A percentile compares a stretch with the other conserved stretches of the same genome.
These are phyloP conservation scores for Podila minutissima DNA, from an alignment of 192 early-diverging fungal species.

Conservation along the genomic window DNA sequence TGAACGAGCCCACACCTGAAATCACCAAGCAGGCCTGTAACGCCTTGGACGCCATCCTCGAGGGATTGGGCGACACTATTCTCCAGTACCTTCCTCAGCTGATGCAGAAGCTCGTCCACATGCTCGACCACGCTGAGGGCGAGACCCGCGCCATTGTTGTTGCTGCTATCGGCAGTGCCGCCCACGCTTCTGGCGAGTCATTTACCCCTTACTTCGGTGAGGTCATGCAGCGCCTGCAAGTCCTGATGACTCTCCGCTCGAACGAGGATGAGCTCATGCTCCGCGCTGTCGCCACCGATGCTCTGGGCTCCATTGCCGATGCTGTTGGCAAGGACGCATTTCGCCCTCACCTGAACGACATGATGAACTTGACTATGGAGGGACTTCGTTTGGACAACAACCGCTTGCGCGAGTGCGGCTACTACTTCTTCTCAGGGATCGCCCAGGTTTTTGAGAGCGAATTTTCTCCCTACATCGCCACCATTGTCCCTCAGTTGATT, in stretches of 20 bases:
- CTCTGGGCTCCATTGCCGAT: conserved; percentile 85
- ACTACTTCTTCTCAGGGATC: conserved; percentile 86
- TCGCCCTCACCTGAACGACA: conserved; percentile 75
- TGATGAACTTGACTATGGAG: conserved; percentile 82
- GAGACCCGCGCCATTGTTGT: conserved; percentile 83
- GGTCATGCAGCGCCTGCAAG: conserved; percentile 73
- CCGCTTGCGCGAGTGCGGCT: conserved; percentile 85
- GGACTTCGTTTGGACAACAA: conserved; percentile 79
- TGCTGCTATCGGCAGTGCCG: conserved; percentile 89
- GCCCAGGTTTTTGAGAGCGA: conserved; percentile 85
- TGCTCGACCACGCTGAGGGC: conserved; percentile 73
- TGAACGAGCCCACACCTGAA: conserved; percentile 78
- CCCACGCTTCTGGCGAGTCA: conserved; percentile 78
- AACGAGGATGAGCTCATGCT: conserved; percentile 79
- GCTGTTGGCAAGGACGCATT: conserved; percentile 88
- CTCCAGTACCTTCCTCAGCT: conserved; percentile 82
- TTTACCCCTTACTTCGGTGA: conserved; percentile 84
- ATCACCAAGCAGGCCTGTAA: conserved; percentile 84
- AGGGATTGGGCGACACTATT: conserved; percentile 84
- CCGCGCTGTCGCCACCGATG: conserved; percentile 88
- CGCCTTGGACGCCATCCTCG: conserved; percentile 90
- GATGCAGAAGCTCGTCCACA: conserved; percentile 81
- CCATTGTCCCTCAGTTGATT: conserved; percentile 85
- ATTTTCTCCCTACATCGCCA: conserved; percentile 78
- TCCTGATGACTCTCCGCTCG: conserved; percentile 75